Evolutionary conservation across 1,284 basidiomycete species (phyloP), one percentile per base, ranked within the genome.

Genomic region (Microbotryum saponariae): DNA sequence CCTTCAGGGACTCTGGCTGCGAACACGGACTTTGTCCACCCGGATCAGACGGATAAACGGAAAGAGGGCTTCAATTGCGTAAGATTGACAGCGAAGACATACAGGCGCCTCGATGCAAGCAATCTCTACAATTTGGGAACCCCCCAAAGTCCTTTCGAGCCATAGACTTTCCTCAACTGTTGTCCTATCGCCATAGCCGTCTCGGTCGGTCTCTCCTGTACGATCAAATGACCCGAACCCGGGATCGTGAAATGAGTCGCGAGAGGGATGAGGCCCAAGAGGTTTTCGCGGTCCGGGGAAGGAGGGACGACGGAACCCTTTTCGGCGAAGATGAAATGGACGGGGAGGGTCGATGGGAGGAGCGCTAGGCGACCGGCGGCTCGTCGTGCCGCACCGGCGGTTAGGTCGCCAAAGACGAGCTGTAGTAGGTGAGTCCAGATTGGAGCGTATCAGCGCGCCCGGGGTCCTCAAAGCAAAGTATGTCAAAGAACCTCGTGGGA

Each of bases 121-220:
- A 42, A 16, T 12, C 9, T 57, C 60, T 62, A 71, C 62, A 71
- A 44, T 47, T 62, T 68, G 2, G 70, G 61, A 33, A 23, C 23
- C 16, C 31, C 12, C 42, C 37, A 5, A 3, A 18, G 16, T 12
- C 37, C 16, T 14, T 52, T 42, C 31, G 68, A 70, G 56, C 72
- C 69, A 48, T 72, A 71, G 14, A 74, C 60, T 45, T 71, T 72
- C 51, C 74, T 61, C 14, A 77, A 56, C 51, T 76, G 76, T 4
- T 63, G 72, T 14, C 64, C 61, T 6, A 79, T 69, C 56, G 74
- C 74, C 29, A 70, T 59, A 62, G 73, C 77, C 21, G 77, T 65
- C 58, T 66, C 56, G 2, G 69, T 64, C 8, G 79, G 78, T 56
- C 74, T 71, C 67, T 80, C 79, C 37, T 79, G 68, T 1, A 78